Percentiles rank a stretch among this genome's conserved stretches.
These are phyloP conservation scores for Aspergillus panamensis DNA, from an alignment of 495 filamentous ascomycete genomes.

Conservation along the genomic window DNA sequence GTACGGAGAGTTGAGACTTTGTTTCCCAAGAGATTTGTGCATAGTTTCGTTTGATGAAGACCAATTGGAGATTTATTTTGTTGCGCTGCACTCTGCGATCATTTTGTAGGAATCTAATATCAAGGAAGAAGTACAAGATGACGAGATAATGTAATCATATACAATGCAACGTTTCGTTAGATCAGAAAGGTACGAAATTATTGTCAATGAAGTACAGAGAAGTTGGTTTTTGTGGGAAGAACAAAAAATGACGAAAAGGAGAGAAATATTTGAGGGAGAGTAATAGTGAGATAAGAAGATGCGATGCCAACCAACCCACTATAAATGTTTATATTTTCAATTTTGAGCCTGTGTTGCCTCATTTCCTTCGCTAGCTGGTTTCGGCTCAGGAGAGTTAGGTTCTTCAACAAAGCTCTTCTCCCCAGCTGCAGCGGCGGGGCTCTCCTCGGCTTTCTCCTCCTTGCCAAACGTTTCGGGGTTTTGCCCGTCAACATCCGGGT, in stretches of 20 bases:
- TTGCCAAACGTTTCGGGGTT: constrained; percentile 58
- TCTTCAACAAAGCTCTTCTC: constrained; percentile 62
- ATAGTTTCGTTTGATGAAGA: constrained; percentile 36
- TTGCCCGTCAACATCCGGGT: constrained; percentile 75
- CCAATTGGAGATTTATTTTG: constrained; percentile 36
- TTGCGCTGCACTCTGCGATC: constrained; percentile 16
- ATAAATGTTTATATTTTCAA: constrained; percentile 15
- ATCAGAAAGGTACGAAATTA: constrained; percentile 15
- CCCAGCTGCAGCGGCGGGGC: constrained; percentile 49
- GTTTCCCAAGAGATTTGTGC: constrained; percentile 36
- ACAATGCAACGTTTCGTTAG: constrained; percentile 24
- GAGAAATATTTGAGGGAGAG: not conserved
- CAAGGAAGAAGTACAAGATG: not conserved
- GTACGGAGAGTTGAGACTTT: constrained; percentile 22
- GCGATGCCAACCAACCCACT: constrained; percentile 6
- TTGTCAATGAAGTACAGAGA: constrained; percentile 20
- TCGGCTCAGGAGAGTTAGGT: constrained; percentile 52
- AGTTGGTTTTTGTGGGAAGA: constrained; percentile 8
- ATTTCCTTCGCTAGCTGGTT: constrained; percentile 73
- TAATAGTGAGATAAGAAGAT: constrained; percentile 2
- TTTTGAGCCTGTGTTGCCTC: constrained; percentile 54
- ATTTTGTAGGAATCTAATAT: not conserved
- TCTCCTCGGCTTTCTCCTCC: constrained; percentile 39
- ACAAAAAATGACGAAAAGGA: constrained; percentile 6
- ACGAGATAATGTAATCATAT: constrained; percentile 18